Base-by-base conservation (phyloP, 495 filamentous ascomycete species). In the Neurospora africana region DNA sequence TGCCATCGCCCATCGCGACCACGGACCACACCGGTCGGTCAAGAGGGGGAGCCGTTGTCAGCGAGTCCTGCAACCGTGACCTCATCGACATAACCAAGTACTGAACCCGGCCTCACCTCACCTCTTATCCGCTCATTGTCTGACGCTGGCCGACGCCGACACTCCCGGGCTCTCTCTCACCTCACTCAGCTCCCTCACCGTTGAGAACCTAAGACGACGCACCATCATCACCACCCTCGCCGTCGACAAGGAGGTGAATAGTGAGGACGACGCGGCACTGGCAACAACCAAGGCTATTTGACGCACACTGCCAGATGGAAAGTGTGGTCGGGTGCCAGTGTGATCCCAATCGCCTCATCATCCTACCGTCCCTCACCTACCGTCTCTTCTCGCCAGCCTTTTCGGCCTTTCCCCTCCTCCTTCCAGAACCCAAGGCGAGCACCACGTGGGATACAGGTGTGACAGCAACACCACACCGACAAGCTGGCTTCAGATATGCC, bases 401-500 rank as follows among this genome's bases (percentile, higher is more conserved):
- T 27, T 68, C 71, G 70, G 68, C 21, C 27, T 61, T 21, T 53
- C 69, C 67, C 61, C 69, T 37, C 47, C 23, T 47, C 61, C 74
- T 27, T 65, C 53, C 53, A 33, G 53, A 65, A 65, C 53, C 53
- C 53, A 65, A 65, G 53, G 53, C 53, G 30, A 65, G 53, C 53
- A 65, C 53, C 53, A 65, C 27, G 4, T 33, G 53, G 53, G 53
- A 65, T 33, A 65, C 53, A 65, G 53, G 53, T 17, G 53, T 65
- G 53, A 65, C 53, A 65, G 53, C 53, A 33, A 33, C 53, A 65
- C 53, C 53, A 65, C 53, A 35, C 53, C 53, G 27, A 65, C 53
- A 65, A 65, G 53, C 53, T 65, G 53, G 53, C 53, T 65, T 65
- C 53, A 65, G 53, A 65, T 72, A 78, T 78, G 76, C 74, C 75